A percentile compares a stretch with the other conserved stretches of the same genome.
Conservation (phyloP, 1,139 yeast species). For the Kazachstania sp. region DNA sequence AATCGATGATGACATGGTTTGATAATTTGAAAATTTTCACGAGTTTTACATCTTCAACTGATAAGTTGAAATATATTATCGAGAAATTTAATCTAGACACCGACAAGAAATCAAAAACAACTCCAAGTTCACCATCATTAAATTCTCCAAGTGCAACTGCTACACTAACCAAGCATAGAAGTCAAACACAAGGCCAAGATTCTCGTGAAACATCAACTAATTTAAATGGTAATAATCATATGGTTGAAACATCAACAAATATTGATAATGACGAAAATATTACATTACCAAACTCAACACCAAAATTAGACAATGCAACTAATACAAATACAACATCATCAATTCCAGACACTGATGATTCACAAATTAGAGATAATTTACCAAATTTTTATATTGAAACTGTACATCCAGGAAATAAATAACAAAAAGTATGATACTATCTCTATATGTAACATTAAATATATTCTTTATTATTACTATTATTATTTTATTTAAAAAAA, state of each 20-base stretch:
- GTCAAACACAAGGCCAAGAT: not conserved
- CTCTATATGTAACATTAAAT: not conserved
- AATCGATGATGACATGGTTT: conserved; percentile 77
- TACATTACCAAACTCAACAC: conserved; percentile 12
- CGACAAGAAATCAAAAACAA: conserved; percentile 14
- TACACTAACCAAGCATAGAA: not conserved
- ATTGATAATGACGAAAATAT: conserved; percentile 6
- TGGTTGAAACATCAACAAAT: not conserved
- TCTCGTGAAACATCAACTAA: too few relatives aligned
- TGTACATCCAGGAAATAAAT: conserved; percentile 2
- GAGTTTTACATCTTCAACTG: conserved; percentile 19
- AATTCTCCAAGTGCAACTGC: not conserved
- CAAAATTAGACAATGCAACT: conserved; percentile 18
- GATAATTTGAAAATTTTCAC: conserved; percentile 60
- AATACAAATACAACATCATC: conserved; percentile 21
- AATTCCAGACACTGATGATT: conserved; percentile 19
- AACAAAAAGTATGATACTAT: not conserved
- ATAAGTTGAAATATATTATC: conserved; percentile 23
- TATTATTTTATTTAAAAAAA: too few relatives aligned
- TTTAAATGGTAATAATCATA: not conserved
- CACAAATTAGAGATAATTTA: conserved; percentile 13
- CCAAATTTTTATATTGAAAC: conserved; percentile 18
- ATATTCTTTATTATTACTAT: not conserved
- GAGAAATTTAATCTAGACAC: conserved; percentile 16
- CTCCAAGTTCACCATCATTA: not conserved